A percentile compares a stretch with the other conserved stretches of the same genome.
Conservation (phyloP, 2,329 filamentous ascomycete genomes). For the Colletotrichum sojae region DNA sequence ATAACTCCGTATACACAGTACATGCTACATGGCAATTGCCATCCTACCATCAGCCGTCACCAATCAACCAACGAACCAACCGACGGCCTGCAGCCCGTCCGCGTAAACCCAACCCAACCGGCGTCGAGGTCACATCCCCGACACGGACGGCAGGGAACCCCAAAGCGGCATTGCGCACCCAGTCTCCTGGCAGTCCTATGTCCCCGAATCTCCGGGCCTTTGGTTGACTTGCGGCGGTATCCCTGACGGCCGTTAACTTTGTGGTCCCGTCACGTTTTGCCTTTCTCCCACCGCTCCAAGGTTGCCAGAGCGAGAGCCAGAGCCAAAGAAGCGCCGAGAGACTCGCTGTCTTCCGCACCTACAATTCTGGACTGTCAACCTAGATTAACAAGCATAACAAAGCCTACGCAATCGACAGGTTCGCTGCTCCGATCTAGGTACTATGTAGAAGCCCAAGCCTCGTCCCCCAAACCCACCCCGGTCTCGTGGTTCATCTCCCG, state of each 20-base stretch:
- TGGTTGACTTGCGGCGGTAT: slow-evolving; percentile 35
- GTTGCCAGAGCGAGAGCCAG: background rate
- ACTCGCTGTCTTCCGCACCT: slow-evolving; percentile 23
- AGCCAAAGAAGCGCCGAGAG: slow-evolving; percentile 23
- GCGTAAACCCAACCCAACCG: slow-evolving; percentile 16
- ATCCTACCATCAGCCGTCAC: background rate
- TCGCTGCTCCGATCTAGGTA: slow-evolving; percentile 10
- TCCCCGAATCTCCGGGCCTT: slow-evolving; percentile 17
- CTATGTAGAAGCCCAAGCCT: background rate
- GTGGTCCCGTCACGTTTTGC: slow-evolving; percentile 4
- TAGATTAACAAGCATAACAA: slow-evolving; percentile 37
- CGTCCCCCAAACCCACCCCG: background rate
- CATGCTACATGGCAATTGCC: background rate
- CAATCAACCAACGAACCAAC: slow-evolving; percentile 12
- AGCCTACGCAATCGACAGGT: slow-evolving; percentile 28
- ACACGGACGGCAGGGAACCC: slow-evolving; percentile 11
- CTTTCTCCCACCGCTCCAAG: background rate
- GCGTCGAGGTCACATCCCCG: slow-evolving; percentile 28
- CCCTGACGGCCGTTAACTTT: slow-evolving; percentile 29
- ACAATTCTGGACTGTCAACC: background rate
- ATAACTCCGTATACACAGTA: too few relatives aligned
- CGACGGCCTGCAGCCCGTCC: slow-evolving; percentile 3
- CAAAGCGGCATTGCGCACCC: slow-evolving; percentile 26
- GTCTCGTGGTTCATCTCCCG: slow-evolving; percentile 29
- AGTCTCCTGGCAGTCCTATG: slow-evolving; percentile 19